Evolutionary conservation across 345 rosid genomes (phyloP), one percentile per base, ranked within the genome.

Genomic region (Eucalyptus fibrosa): DNA sequence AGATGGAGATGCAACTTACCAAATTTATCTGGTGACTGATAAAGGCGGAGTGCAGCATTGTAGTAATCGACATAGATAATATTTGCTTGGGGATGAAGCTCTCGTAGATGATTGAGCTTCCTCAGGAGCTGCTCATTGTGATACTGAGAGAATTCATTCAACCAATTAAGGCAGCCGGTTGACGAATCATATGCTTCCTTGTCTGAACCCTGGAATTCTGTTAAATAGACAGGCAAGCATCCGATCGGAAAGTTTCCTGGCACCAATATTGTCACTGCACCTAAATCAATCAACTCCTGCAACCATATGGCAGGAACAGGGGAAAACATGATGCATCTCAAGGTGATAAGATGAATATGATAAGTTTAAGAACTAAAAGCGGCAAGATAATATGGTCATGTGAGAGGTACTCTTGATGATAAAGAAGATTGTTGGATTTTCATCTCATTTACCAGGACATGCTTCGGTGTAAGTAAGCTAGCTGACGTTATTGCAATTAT

Each of bases 231-330:
- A 1, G 95, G 53, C 14, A 32, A 69, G 86, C 95, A 94, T 50
- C 96, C 96, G 19, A 91, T 56, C 7, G 94, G 94, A 17, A 92
- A 87, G 89, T 88, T 92, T 81, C 96, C 93, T 0, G 96, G 96
- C 5, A 93, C 94, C 90, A 95, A 44, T 55, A 95, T 87, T 83
- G 94, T 90, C 45, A 51, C 87, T 7, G 93, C 95, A 1, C 96
- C 95, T 37, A 93, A 69, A 81, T 93, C 86, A 8, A 95, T 90
- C 88, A 95, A 32, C 37, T 91, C 95, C 95, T 95, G 91, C 89
- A 91, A 62, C 50, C 9, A 87, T n/a, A 49, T 32, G 49, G 32
- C 21, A 50, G 50, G 47, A 53, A 80, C 30, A 30, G 12, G 30
- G 60, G 67, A 17, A 7, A 53, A 40, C 26, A 34, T 72, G n/a